These are phyloP conservation scores for Graphium sp. DNA, from an alignment of 2,329 filamentous ascomycete species.

Conservation along the genomic window DNA sequence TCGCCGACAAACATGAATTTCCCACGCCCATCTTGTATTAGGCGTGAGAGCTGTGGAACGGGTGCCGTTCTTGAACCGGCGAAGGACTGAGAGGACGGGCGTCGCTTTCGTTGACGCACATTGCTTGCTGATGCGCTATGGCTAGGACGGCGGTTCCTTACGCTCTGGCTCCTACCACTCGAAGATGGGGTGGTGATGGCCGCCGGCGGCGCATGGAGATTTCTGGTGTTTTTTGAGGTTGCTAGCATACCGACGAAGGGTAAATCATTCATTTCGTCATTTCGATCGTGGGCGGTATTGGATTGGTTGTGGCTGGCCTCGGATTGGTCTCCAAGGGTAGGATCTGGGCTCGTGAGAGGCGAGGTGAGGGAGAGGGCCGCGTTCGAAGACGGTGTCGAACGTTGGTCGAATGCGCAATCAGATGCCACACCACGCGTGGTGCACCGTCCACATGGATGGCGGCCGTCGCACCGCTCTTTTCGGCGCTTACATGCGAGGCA, in stretches of 20 bases:
- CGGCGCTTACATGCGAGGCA: conserved; percentile 12
- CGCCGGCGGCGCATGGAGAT: no score
- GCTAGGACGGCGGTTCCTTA: no score
- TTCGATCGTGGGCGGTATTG: background rate
- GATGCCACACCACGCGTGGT: conserved; percentile 8
- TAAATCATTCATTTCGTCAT: background rate
- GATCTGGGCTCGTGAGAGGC: background rate
- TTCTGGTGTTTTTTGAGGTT: no score
- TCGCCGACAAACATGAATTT: conserved; percentile 19
- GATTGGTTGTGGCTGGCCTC: no score
- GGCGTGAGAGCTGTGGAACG: conserved; percentile 8
- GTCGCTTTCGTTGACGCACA: no score
- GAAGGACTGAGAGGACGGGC: background rate
- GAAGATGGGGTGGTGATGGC: no score
- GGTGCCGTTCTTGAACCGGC: background rate
- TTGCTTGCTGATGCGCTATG: no score
- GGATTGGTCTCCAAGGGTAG: no score
- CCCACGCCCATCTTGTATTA: conserved; percentile 14
- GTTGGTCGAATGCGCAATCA: conserved; percentile 9
- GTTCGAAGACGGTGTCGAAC: background rate
- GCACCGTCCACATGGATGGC: conserved; percentile 11
- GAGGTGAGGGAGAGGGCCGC: background rate
- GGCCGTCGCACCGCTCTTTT: conserved; percentile 13
- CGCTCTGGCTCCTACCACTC: no score
- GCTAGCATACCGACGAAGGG: no score